phyloP scores from a whole-genome alignment of 1,139 yeast genomes.

The Yamadazyma trypodendri region DNA sequence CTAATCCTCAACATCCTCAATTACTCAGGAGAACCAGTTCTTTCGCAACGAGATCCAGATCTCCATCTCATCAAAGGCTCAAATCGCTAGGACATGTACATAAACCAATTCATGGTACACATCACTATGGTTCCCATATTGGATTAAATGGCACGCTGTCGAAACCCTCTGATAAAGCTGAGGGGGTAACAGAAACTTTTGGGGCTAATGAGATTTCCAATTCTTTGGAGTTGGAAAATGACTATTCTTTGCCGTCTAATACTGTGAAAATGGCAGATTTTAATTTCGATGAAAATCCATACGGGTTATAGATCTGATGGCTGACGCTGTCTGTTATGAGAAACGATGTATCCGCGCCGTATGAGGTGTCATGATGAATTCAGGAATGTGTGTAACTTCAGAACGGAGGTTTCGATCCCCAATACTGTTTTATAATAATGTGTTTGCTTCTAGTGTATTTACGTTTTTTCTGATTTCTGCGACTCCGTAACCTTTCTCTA shows the following conservation, averaged over 20 bases:
- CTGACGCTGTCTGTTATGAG: neutral
- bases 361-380: neutral
- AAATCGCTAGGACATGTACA: conserved; percentile 32
- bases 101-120: conserved; percentile 25
- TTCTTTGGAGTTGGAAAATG: conserved; percentile 6
- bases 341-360: too few relatives aligned
- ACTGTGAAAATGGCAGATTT: conserved; percentile 9
- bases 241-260: conserved; percentile 9
- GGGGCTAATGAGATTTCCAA: neutral
- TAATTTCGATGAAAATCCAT: neutral
- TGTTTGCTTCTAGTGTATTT: too few relatives aligned
- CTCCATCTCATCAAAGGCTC: conserved; percentile 22
- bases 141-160: neutral
- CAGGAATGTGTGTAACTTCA: too few relatives aligned
- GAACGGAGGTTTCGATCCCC: too few relatives aligned
- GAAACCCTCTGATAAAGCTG: neutral
- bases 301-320: neutral
- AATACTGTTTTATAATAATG: too few relatives aligned
- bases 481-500: too few relatives aligned
- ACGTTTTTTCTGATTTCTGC: too few relatives aligned
- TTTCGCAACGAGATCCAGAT: conserved; percentile 13
- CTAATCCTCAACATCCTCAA: conserved; percentile 8
- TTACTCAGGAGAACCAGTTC: conserved; percentile 11
- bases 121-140: neutral
- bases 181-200: neutral